Conservation (phyloP, 805 yeast species). For the Spathaspora arborariae region DNA sequence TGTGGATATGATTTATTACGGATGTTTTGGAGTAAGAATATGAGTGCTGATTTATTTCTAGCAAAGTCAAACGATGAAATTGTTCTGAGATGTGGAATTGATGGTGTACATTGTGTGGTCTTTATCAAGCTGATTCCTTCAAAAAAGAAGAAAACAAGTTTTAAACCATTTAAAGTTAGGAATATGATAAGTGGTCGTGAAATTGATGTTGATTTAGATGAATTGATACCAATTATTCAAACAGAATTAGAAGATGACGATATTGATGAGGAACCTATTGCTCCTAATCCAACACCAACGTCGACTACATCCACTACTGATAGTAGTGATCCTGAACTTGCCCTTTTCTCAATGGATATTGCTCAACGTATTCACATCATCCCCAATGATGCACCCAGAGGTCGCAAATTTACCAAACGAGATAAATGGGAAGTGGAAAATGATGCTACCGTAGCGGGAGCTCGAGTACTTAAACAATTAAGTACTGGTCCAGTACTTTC, state of each 20-base stretch:
- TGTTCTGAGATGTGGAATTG: conserved; percentile 41
- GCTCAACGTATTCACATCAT: conserved; percentile 62
- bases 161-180: conserved; percentile 73
- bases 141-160: conserved; percentile 30
- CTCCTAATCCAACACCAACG: too few relatives aligned
- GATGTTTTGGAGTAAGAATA: conserved; percentile 70
- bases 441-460: conserved; percentile 60
- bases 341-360: conserved; percentile 27
- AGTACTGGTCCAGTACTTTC: conserved; percentile 69
- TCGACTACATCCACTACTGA: conserved; percentile 2
- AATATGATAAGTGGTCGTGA: conserved; percentile 61
- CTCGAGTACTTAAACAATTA: conserved; percentile 49
- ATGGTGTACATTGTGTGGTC: conserved; percentile 75
- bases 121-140: conserved; percentile 67
- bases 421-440: conserved; percentile 78
- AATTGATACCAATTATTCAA: conserved; percentile 41
- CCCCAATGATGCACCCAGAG: conserved; percentile 77
- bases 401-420: conserved; percentile 69
- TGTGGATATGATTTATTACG: conserved; percentile 62
- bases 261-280: conserved; percentile 5
- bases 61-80: conserved; percentile 55
- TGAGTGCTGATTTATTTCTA: conserved; percentile 62
- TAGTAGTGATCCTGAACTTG: conserved; percentile 7
- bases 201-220: conserved; percentile 68
- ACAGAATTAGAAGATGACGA: conserved; percentile 22